These are phyloP conservation scores for Marasmius oreades DNA, from an alignment of 1,284 basidiomycete species.

Conservation along the genomic window DNA sequence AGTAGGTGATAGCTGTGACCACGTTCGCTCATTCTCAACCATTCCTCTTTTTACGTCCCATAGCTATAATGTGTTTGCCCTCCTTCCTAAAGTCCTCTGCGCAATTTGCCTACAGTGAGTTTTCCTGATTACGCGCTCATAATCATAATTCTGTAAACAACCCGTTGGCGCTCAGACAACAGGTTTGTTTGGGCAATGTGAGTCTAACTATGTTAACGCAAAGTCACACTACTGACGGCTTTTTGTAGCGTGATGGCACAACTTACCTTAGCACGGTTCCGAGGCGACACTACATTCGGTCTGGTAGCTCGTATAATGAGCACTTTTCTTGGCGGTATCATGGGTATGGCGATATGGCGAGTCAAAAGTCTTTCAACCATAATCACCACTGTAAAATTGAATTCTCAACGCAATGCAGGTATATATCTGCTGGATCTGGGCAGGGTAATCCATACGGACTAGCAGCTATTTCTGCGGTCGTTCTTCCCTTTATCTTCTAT, in stretches of 20 bases:
- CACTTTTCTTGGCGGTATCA: slow-evolving; percentile 67
- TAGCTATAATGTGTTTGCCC: slow-evolving; percentile 61
- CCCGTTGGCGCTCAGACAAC: slow-evolving; percentile 35
- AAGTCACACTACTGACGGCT: background rate
- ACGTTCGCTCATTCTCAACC: background rate
- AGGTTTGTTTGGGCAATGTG: slow-evolving; percentile 56
- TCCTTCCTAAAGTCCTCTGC: slow-evolving; percentile 53
- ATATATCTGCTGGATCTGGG: slow-evolving; percentile 66
- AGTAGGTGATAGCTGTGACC: slow-evolving; percentile 27
- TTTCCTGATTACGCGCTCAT: slow-evolving; percentile 1
- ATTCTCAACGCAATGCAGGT: slow-evolving; percentile 40
- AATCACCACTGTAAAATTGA: slow-evolving; percentile 10
- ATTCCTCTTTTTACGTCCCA: background rate
- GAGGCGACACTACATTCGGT: slow-evolving; percentile 76
- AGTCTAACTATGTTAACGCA: background rate
- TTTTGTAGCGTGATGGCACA: slow-evolving; percentile 66
- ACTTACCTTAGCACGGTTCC: slow-evolving; percentile 62
- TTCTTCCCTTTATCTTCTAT: slow-evolving; percentile 70
- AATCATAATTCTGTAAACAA: background rate
- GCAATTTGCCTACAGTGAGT: slow-evolving; percentile 56
- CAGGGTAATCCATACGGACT: slow-evolving; percentile 73
- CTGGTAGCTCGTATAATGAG: slow-evolving; percentile 60
- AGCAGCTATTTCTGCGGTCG: slow-evolving; percentile 65
- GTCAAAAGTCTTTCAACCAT: slow-evolving; percentile 14
- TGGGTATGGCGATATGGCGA: slow-evolving; percentile 72